A percentile compares a stretch with the other conserved stretches of the same genome.
Evolutionary conservation across 345 rosid genomes (phyloP).

Genomic region (Populus pruinosa): DNA sequence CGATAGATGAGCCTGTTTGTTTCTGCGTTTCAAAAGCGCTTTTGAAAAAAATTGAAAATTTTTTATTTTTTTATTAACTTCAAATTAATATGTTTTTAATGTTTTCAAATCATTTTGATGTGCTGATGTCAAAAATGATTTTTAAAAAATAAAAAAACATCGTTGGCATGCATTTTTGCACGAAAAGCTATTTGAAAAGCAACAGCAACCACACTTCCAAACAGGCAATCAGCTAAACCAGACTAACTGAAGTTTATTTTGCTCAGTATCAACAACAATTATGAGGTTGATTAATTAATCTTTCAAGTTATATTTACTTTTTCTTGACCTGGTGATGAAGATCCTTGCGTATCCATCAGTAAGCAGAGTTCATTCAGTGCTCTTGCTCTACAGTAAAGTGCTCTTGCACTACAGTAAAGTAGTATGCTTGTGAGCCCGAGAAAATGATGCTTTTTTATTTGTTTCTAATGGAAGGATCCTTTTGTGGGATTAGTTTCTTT

Average conservation of each 20-base stretch:
- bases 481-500: not conserved
- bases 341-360: not conserved
- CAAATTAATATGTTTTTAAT: too few species aligned
- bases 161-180: too few species aligned
- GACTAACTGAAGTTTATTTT: not conserved
- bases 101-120: too few species aligned
- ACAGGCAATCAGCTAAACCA: not conserved
- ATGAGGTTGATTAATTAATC: not conserved
- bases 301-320: not conserved
- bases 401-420: not conserved
- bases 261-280: not conserved
- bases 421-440: not conserved
- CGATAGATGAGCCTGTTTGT: too few species aligned
- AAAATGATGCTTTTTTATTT: not conserved
- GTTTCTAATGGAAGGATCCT: not conserved
- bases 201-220: too few species aligned
- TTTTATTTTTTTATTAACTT: too few species aligned
- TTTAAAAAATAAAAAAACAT: too few species aligned
- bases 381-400: not conserved
- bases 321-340: not conserved
- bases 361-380: not conserved
- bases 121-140: too few species aligned
- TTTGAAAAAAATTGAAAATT: too few species aligned
- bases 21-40: too few species aligned
- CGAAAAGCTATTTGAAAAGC: too few species aligned